Evolutionary conservation across 306 rosid species (phyloP).

Genomic region (Quercus cerris): DNA sequence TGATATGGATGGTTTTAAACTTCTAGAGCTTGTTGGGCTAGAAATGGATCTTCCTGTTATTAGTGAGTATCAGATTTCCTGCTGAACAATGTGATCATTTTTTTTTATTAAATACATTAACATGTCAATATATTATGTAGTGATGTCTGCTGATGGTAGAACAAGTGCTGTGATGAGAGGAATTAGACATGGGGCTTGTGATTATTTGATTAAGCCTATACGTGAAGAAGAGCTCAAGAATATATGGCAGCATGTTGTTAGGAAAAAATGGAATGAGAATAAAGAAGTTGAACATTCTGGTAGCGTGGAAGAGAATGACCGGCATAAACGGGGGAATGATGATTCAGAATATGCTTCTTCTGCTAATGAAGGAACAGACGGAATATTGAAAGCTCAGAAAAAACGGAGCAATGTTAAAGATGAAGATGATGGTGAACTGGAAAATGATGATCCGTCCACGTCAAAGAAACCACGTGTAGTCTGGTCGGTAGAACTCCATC

Average conservation of each 20-base stretch:
- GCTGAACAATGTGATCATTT: neutral
- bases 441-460: slow-evolving; percentile 42
- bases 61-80: slow-evolving; percentile 38
- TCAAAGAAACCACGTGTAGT: slow-evolving; percentile 59
- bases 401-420: slow-evolving; percentile 56
- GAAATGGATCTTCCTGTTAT: slow-evolving; percentile 66
- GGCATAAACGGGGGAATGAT: slow-evolving; percentile 40
- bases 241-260: slow-evolving; percentile 69
- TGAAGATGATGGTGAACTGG: slow-evolving; percentile 49
- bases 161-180: slow-evolving; percentile 37
- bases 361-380: slow-evolving; percentile 49
- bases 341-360: slow-evolving; percentile 55
- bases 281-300: slow-evolving; percentile 57
- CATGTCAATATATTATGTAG: slow-evolving; percentile 31
- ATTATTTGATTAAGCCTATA: slow-evolving; percentile 59
- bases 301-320: slow-evolving; percentile 53
- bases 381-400: slow-evolving; percentile 39
- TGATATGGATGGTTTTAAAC: slow-evolving; percentile 52
- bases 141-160: slow-evolving; percentile 64
- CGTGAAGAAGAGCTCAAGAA: slow-evolving; percentile 39
- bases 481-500: slow-evolving; percentile 60
- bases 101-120: slow-evolving; percentile 9
- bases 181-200: slow-evolving; percentile 53
- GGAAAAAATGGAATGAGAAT: slow-evolving; percentile 36
- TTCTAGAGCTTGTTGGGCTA: slow-evolving; percentile 46